A percentile compares a stretch with the other conserved stretches of the same genome.
These are phyloP conservation scores for Priceomyces medius DNA, from an alignment of 805 yeast species.

Conservation along the genomic window DNA sequence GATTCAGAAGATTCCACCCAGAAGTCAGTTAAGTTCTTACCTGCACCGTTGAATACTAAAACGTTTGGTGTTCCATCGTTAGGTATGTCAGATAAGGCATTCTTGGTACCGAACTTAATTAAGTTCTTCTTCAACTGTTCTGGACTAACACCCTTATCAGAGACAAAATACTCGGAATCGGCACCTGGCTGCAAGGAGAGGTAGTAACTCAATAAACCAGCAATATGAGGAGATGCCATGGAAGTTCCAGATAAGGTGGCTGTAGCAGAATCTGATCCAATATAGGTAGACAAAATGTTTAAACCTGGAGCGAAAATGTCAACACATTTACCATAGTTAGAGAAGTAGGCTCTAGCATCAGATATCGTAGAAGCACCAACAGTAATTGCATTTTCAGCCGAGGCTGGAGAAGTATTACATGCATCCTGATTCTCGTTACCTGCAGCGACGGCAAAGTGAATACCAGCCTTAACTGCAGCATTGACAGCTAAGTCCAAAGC, in stretches of 20 bases:
- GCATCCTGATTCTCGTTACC: slow-evolving; percentile 95
- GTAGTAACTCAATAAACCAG: slow-evolving; percentile 88
- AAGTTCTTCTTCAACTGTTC: slow-evolving; percentile 74
- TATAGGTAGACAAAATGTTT: slow-evolving; percentile 79
- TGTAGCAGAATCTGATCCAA: slow-evolving; percentile 72
- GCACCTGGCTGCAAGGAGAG: slow-evolving; percentile 80
- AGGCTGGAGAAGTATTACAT: slow-evolving; percentile 88
- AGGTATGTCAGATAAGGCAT: slow-evolving; percentile 60
- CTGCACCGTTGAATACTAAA: slow-evolving; percentile 80
- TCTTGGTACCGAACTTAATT: slow-evolving; percentile 64
- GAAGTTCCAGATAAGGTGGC: slow-evolving; percentile 93
- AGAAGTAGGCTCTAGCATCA: slow-evolving; percentile 91
- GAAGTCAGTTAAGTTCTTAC: slow-evolving; percentile 64
- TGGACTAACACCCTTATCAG: slow-evolving; percentile 60
- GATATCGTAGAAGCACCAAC: slow-evolving; percentile 93
- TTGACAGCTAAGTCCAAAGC: slow-evolving; percentile 84
- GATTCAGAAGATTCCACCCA: slow-evolving; percentile 40
- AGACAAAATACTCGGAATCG: slow-evolving; percentile 58
- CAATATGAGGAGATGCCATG: slow-evolving; percentile 97
- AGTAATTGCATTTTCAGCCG: slow-evolving; percentile 79
- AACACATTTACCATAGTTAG: slow-evolving; percentile 94
- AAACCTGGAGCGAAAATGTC: slow-evolving; percentile 97
- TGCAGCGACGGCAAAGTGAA: slow-evolving; percentile 94
- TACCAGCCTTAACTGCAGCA: slow-evolving; percentile 85
- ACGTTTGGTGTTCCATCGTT: slow-evolving; percentile 68